Evolutionary conservation across 352 stramenopile genomes (phyloP).

Genomic region (Bremia lactucae): DNA sequence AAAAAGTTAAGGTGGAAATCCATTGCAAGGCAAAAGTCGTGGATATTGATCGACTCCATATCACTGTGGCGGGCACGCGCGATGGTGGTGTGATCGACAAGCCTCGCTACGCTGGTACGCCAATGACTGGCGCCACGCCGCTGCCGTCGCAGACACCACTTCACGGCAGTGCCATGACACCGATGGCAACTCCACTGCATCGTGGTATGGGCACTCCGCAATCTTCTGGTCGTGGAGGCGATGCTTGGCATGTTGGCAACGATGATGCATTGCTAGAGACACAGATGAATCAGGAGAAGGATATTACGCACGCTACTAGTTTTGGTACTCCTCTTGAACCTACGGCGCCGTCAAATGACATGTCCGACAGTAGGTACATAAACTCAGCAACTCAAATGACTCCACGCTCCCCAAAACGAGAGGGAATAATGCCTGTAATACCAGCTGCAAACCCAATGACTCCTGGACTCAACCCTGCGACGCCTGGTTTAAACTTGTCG

Average conservation of each 20-base stretch:
- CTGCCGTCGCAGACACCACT: slow-evolving; percentile 78
- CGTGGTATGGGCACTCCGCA: slow-evolving; percentile 66
- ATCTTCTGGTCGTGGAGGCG: slow-evolving; percentile 41
- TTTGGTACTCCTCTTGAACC: slow-evolving; percentile 78
- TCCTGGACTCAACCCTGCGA: slow-evolving; percentile 74
- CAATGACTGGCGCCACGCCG: slow-evolving; percentile 67
- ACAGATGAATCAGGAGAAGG: slow-evolving; percentile 84
- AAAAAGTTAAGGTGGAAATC: slow-evolving; percentile 88
- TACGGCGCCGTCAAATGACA: slow-evolving; percentile 54
- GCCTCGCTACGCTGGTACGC: slow-evolving; percentile 56
- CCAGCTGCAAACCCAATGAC: slow-evolving; percentile 64
- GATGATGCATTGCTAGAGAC: slow-evolving; percentile 78
- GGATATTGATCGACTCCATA: slow-evolving; percentile 73
- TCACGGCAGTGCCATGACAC: slow-evolving; percentile 74
- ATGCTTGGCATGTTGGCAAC: slow-evolving; percentile 83
- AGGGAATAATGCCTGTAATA: slow-evolving; percentile 56
- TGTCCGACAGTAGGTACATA: slow-evolving; percentile 37
- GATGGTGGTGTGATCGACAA: slow-evolving; percentile 68
- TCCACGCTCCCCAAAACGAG: slow-evolving; percentile 51
- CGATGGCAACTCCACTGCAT: slow-evolving; percentile 82
- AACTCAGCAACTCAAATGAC: slow-evolving; percentile 44
- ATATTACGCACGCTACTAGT: slow-evolving; percentile 82
- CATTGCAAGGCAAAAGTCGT: slow-evolving; percentile 85
- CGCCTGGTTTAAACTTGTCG: slow-evolving; percentile 56
- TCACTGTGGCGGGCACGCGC: slow-evolving; percentile 65